Conservation (phyloP, 2,329 filamentous ascomycete genomes). For the Chaetoscypha palmicola region DNA sequence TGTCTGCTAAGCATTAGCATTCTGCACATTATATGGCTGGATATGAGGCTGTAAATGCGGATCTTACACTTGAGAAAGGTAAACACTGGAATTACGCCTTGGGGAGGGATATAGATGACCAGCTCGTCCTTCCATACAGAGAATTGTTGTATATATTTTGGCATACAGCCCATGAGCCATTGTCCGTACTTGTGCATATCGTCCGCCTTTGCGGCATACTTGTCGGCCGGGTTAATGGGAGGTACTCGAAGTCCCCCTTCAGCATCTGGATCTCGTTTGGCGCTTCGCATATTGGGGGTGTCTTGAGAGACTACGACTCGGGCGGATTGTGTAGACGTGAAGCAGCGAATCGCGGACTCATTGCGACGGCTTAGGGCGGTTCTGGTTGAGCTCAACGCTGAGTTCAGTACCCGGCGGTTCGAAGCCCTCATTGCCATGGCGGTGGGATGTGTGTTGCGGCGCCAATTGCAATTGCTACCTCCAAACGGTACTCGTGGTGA, state of each 20-base stretch:
- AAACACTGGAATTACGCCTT: constrained; percentile 85
- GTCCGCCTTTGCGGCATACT: constrained; percentile 80
- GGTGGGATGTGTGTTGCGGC: constrained; percentile 28
- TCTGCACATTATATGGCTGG: too few relatives aligned
- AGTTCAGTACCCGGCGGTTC: constrained; percentile 48
- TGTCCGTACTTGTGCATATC: constrained; percentile 89
- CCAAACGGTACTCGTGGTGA: too few relatives aligned
- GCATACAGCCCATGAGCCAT: constrained; percentile 92
- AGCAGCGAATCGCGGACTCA: constrained; percentile 26
- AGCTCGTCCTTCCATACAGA: constrained; percentile 99
- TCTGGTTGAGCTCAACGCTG: constrained; percentile 48
- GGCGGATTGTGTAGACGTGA: constrained; percentile 33
- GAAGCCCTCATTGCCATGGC: constrained; percentile 56
- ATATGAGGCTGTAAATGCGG: neutral
- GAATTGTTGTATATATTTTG: constrained; percentile 98
- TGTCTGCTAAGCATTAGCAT: constrained; percentile 48
- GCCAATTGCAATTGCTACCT: constrained; percentile 26
- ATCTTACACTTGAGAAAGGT: constrained; percentile 72
- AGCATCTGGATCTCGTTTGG: constrained; percentile 40
- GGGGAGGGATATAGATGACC: constrained; percentile 83
- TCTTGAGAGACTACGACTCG: constrained; percentile 44
- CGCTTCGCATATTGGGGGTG: constrained; percentile 59
- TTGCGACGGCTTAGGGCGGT: constrained; percentile 26
- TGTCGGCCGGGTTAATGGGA: constrained; percentile 86
- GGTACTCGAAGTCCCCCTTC: constrained; percentile 63